Evolutionary conservation across 1,139 yeast genomes (phyloP).

Genomic region (Candida pseudoviswanathii): DNA sequence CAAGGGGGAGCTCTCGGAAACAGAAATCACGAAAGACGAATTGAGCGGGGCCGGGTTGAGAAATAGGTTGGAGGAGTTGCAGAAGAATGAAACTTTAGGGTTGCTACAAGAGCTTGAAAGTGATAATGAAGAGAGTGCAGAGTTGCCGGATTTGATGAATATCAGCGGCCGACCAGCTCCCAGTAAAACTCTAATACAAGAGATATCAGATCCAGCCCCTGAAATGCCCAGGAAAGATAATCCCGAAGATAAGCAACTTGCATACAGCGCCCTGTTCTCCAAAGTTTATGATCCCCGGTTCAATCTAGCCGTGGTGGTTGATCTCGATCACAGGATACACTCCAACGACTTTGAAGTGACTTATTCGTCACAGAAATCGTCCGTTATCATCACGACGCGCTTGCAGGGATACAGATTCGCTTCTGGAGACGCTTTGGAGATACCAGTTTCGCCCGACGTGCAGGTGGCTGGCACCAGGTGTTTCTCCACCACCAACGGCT

Average conservation of each 20-base stretch:
- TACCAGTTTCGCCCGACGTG: constrained; percentile 10
- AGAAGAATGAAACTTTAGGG: constrained; percentile 43
- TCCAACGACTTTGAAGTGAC: constrained; percentile 2
- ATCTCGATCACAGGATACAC: constrained; percentile 1
- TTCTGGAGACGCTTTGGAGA: constrained; percentile 5
- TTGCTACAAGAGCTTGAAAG: constrained; percentile 40
- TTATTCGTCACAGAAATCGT: constrained; percentile 5
- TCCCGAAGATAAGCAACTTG: constrained; percentile 1
- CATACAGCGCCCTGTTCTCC: constrained; percentile 5
- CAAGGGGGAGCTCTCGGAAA: constrained; percentile 54
- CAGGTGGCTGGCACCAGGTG: not conserved
- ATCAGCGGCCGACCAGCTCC: constrained; percentile 10
- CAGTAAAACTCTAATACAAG: constrained; percentile 40
- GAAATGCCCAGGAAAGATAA: constrained; percentile 7
- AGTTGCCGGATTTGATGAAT: constrained; percentile 23
- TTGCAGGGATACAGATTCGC: constrained; percentile 3
- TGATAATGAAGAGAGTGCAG: constrained; percentile 17
- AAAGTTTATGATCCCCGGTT: constrained; percentile 4
- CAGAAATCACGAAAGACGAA: constrained; percentile 37
- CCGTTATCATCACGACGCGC: not conserved
- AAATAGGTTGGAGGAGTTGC: constrained; percentile 33
- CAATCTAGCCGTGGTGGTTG: constrained; percentile 7
- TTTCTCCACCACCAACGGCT: not conserved
- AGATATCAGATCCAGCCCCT: constrained; percentile 20
- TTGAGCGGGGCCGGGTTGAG: constrained; percentile 36